Base-by-base conservation (phyloP, 2,329 filamentous ascomycete genomes). In the Coniochaeta sp. region DNA sequence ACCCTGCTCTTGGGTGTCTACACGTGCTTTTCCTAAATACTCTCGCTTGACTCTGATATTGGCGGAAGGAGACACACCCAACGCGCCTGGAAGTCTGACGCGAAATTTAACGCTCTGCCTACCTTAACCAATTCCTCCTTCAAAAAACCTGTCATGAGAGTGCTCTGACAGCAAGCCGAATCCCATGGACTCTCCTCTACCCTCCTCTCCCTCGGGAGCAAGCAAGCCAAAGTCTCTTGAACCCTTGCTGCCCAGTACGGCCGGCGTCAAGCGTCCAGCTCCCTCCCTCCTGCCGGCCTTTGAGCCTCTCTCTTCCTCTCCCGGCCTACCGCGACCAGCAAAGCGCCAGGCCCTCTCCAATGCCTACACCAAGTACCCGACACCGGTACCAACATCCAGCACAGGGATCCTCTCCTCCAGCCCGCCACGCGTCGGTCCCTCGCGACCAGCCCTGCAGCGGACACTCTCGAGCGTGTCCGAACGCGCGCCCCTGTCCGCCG, bases 331-430 rank as follows among this genome's bases (percentile, higher is more conserved):
- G 57, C 83, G 88, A 59, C 82, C 88, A 7, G 71, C 77, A 57
- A 93, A 92, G 77, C 85, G 89, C 71, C 88, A 87, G 69, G 83
- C 82, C 62, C 73, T 73, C 44, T 70, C 76, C 62, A 77, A 76
- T 66, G 79, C 79, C 60, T 80, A 81, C 65, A 74, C 81, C 66
- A 91, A 89, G 70, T 98, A 98, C 76, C 95, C 95, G 47, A 98
- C 95, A 2, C 95, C 95, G 1, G 84, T 96, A 63, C 93, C 93
- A 22, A 97, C 93, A 5, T 98, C 95, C 3, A 96, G 91, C 66
- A 96, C 93, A 54, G 91, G 90, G 69, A 91, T 97, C 68, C 79
- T 96, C 66, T 91, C 90, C 40, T 96, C 91, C 56, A 96, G 93
- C 60, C 93, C 93, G 56, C 88, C 89, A 61, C 81, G 72, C 68